phyloP scores from a whole-genome alignment of 805 yeast species.

The Blastobotrys mokoenaii region DNA sequence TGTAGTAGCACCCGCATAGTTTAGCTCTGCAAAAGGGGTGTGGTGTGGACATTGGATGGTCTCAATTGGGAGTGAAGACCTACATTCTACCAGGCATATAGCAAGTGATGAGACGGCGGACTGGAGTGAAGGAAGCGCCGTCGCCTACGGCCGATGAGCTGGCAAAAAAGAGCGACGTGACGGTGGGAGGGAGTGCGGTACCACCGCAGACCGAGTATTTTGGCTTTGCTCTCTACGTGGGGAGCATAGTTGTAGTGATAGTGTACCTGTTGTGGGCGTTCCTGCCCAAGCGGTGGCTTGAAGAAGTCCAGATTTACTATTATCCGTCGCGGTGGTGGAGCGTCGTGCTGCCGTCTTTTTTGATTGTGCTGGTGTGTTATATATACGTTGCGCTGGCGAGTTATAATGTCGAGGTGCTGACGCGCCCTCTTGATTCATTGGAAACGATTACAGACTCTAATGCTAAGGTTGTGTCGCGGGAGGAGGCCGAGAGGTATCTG shows the following conservation, averaged over 20 bases:
- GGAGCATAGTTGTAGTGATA: conserved; percentile 47
- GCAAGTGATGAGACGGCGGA: background rate
- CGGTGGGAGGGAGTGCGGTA: conserved; percentile 30
- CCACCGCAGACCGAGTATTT: conserved; percentile 58
- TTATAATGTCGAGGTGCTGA: conserved; percentile 69
- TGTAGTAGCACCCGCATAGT: too few relatives aligned
- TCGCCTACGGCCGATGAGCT: conserved; percentile 18
- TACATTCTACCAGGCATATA: too few relatives aligned
- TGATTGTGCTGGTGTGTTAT: conserved; percentile 63
- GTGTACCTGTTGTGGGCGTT: conserved; percentile 69
- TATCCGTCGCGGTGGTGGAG: conserved; percentile 94
- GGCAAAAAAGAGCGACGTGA: conserved; percentile 30
- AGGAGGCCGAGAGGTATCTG: conserved; percentile 33
- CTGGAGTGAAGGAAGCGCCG: background rate
- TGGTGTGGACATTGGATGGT: too few relatives aligned
- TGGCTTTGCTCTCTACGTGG: conserved; percentile 77
- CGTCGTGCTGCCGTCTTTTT: conserved; percentile 61
- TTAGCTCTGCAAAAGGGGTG: too few relatives aligned
- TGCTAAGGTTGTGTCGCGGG: conserved; percentile 34
- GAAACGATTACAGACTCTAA: conserved; percentile 65
- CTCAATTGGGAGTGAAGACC: too few relatives aligned
- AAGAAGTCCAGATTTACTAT: conserved; percentile 49
- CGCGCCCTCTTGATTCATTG: conserved; percentile 49
- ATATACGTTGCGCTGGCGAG: conserved; percentile 60
- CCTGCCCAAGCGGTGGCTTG: conserved; percentile 51